Base-by-base conservation (phyloP, 352 stramenopile genomes). In the Pythium sukuiense region DNA sequence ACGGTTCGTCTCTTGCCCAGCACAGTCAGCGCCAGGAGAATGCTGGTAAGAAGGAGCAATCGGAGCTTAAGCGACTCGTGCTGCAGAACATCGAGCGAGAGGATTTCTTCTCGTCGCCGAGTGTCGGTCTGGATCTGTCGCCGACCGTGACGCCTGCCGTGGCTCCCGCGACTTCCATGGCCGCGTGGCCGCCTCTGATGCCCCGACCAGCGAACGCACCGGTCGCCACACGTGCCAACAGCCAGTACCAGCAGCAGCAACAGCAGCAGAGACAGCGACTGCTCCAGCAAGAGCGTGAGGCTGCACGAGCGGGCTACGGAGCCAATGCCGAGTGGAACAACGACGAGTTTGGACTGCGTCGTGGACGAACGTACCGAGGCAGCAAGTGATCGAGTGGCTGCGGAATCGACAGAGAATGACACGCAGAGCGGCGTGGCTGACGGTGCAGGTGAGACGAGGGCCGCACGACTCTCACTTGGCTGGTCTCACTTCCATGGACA, bases 1-100 rank as follows among this genome's bases (percentile, higher is more conserved):
- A 91, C 52, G 87, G 87, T 32, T 98, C 95, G 24, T 98, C 95
- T 54, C 75, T 99, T 39, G 97, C 95, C 7, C 85, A 93, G 67
- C 88, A 97, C 67, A 92, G 89, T 58, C 83, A 92, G 54, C 88
- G 87, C 24, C 88, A 97, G 60, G 87, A 96, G 68, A 81, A 92
- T 54, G 85, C 80, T 26, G 87, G 86, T 14, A 94, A 92, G 73
- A 90, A 90, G 63, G 85, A 96, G 63, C 80, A 91, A 67, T 91
- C 81, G n/a, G 87, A 96, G 70, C 69, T 96, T 24, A 96, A 96
- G 74, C 87, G 87, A 2, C 73, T 96, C 5, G 87, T 96, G 69
- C 67, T 96, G 45, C 85, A 93, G 64, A 93, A 92, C 59, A 82
- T 95, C 57, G 87, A 95, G 70, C 87, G 87, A 9, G 87, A 95